A percentile compares a stretch with the other conserved stretches of the same genome.
These are phyloP conservation scores for Candida silvatica DNA, from an alignment of 805 yeast genomes.

Conservation along the genomic window DNA sequence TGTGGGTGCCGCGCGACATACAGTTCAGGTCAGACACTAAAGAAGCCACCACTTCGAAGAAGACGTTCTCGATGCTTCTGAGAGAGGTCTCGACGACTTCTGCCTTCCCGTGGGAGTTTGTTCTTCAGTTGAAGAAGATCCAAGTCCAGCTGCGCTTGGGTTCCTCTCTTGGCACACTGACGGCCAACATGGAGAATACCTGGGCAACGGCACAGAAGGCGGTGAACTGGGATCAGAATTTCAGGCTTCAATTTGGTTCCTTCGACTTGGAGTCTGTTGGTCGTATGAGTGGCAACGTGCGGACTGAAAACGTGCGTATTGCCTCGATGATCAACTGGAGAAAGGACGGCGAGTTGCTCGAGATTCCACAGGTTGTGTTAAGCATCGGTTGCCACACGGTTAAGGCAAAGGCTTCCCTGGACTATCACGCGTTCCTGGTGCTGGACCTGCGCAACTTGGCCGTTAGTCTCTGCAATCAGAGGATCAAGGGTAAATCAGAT, in stretches of 20 bases:
- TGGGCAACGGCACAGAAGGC: conserved; percentile 68
- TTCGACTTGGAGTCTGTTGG: conserved; percentile 56
- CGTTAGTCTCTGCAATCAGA: conserved; percentile 59
- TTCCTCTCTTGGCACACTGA: conserved; percentile 65
- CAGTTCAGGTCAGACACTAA: no score
- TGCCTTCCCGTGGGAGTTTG: conserved; percentile 69
- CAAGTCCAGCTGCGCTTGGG: conserved; percentile 68
- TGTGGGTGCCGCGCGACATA: conserved; percentile 63
- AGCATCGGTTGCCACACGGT: conserved; percentile 48
- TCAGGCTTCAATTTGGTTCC: conserved; percentile 50
- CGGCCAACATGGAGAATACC: conserved; percentile 43
- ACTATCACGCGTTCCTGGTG: conserved; percentile 77
- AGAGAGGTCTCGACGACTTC: conserved; percentile 52
- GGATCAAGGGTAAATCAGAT: conserved; percentile 41
- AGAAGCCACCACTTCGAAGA: conserved; percentile 12
- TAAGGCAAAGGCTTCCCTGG: conserved; percentile 62
- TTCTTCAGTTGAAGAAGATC: conserved; percentile 45
- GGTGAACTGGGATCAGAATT: conserved; percentile 60
- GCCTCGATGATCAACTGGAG: conserved; percentile 72
- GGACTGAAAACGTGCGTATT: conserved; percentile 37
- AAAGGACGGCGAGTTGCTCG: conserved; percentile 29
- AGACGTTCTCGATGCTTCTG: conserved; percentile 24
- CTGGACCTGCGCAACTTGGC: conserved; percentile 39
- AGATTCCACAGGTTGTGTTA: conserved; percentile 60
- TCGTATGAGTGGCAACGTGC: conserved; percentile 68